Evolutionary conservation across 345 rosid genomes (phyloP).

Genomic region (Physaria fendleri): DNA sequence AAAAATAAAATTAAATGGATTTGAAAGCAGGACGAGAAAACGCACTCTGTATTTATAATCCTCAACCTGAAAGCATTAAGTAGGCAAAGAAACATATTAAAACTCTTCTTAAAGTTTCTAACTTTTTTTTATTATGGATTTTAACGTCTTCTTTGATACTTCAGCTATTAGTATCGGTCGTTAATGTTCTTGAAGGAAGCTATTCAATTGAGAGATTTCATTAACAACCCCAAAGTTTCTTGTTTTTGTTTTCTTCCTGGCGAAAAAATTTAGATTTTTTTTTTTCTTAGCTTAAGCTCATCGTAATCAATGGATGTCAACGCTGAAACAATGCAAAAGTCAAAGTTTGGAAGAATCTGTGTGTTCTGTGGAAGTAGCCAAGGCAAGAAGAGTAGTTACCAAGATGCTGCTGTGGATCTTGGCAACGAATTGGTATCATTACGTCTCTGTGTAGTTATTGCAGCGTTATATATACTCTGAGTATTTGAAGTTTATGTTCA

Average conservation of each 20-base stretch:
- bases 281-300: neutral
- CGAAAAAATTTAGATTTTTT: neutral
- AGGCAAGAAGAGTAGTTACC: constrained; percentile 62
- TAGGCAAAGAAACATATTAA: constrained; percentile 1
- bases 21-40: constrained; percentile 18
- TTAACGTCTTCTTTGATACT: constrained; percentile 10
- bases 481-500: neutral
- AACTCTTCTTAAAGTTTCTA: neutral
- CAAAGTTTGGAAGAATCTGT: constrained; percentile 63
- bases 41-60: constrained; percentile 19
- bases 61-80: constrained; percentile 10
- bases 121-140: neutral
- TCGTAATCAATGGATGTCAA: constrained; percentile 35
- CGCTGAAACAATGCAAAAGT: constrained; percentile 33
- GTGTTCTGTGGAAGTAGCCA: constrained; percentile 90
- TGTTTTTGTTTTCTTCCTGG: neutral
- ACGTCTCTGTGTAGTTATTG: neutral
- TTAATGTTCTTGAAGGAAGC: constrained; percentile 4
- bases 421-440: constrained; percentile 71
- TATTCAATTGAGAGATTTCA: neutral
- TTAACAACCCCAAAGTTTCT: neutral
- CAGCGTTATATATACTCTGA: neutral
- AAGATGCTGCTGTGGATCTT: constrained; percentile 74
- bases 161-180: constrained; percentile 16
- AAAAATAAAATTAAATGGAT: neutral